Evolutionary conservation across 139 green algal genomes (phyloP), one percentile per base, ranked within the genome.

Genomic region (Chlorella sp.): DNA sequence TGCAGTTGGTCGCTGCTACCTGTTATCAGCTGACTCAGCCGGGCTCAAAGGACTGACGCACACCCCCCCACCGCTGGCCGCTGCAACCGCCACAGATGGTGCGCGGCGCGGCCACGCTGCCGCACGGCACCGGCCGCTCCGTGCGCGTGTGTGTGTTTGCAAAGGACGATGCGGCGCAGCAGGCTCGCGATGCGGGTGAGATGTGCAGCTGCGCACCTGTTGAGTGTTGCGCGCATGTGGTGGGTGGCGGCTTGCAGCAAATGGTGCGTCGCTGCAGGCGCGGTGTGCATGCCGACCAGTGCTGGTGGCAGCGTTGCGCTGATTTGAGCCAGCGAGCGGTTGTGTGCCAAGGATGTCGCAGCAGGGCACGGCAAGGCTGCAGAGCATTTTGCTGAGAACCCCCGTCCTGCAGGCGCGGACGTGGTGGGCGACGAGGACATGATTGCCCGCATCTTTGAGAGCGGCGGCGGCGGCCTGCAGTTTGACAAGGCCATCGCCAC

Each of bases 111-210:
- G 90, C 90, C 7, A 69, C 90, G 75, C 90, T 98, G 77, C 96
- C 96, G 0, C 88, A 96, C 82, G 94, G 94, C 80, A 95, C 94
- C 20, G 95, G 94, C 62, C 94, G 93, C 75, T 60, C 51, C 0
- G 73, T 94, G 43, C 87, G 92, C 3, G 87, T 99, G 1, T 93
- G 89, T 16, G 96, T 98, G 36, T 99, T 99, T 92, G 95, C 94
- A 4, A 89, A 93, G 74, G 90, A 87, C 56, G 90, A 90, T 3
- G 84, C 81, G 32, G 96, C 92, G 30, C 90, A 95, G 41, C 88
- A 87, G 14, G 96, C 96, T 17, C 64, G 64, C 4, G 89, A 85
- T 75, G 95, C 93, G 77, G 94, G 92, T 88, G 65, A 3, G 86
- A n/a, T 17, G 40, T 60, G 1, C 34, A 14, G 13, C 4, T 40